Conservation (phyloP, 306 rosid species). For the Arachis hypogaea region DNA sequence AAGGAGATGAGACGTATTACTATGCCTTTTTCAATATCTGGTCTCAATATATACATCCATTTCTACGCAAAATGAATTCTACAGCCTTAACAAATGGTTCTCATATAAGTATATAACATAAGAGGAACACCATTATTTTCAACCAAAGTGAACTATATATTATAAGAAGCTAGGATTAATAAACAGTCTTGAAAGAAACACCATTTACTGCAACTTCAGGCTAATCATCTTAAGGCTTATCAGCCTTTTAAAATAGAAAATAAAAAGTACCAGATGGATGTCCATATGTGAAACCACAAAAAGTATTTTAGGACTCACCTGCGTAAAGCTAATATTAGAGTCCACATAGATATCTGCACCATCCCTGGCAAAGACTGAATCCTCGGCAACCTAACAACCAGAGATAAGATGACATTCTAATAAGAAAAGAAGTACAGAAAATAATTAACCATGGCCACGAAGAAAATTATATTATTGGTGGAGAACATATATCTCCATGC, state of each 20-base stretch:
- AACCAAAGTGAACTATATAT: not conserved
- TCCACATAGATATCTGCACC: slow-evolving; percentile 92
- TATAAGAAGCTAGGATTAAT: slow-evolving; percentile 14
- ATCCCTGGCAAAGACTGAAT: slow-evolving; percentile 76
- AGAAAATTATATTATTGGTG: not conserved
- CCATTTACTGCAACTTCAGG: slow-evolving; percentile 21
- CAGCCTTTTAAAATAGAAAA: slow-evolving; percentile 18
- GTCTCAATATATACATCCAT: slow-evolving; percentile 15
- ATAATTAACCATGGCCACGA: slow-evolving; percentile 23
- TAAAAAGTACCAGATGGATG: slow-evolving; percentile 10
- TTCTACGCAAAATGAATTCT: slow-evolving; percentile 7
- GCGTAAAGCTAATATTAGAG: slow-evolving; percentile 92
- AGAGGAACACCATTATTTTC: slow-evolving; percentile 8
- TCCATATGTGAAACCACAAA: slow-evolving; percentile 20
- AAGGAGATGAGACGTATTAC: slow-evolving; percentile 17
- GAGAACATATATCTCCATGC: slow-evolving; percentile 30
- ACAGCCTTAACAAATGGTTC: slow-evolving; percentile 6
- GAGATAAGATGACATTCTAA: slow-evolving; percentile 36
- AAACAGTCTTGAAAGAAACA: slow-evolving; percentile 7
- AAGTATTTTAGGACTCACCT: slow-evolving; percentile 54
- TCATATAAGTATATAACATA: not conserved
- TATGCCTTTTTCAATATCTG: slow-evolving; percentile 10
- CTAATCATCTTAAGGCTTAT: slow-evolving; percentile 5
- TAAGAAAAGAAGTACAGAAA: slow-evolving; percentile 27
- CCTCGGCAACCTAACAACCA: slow-evolving; percentile 76